Base-by-base conservation (phyloP, 2,329 filamentous ascomycete genomes). In the Sporothrix brunneoviolacea region DNA sequence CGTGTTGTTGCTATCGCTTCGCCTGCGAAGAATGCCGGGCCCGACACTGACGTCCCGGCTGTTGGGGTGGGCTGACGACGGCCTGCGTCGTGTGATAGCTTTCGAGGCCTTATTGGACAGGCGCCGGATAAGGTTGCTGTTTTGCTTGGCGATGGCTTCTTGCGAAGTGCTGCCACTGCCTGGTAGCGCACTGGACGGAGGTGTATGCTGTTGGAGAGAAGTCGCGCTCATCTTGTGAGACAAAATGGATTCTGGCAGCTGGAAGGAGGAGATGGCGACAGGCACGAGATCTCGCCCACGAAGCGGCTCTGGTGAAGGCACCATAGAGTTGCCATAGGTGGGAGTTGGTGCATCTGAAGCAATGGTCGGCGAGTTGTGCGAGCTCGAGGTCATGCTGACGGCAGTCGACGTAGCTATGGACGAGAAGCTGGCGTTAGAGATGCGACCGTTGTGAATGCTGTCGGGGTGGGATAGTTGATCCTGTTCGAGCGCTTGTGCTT, bases 31-130 rank as follows among this genome's bases (percentile, higher is more conserved):
- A 47, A 95, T 86, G 50, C 90, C 86, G 2, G 93, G 93, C 0
- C 93, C 93, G 22, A 90, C 84, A 63, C 91, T 96, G 55, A 87
- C 84, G 62, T 96, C 90, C 37, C 91, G 83, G 64, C 85, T 88
- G 54, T 83, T 82, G 18, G 86, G 80, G 39, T 86, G 79, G 1
- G 84, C 84, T 3, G 88, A 90, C 15, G 88, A 94, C 55, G 86
- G 84, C 54, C 91, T 79, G 55, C 90, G 82, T 54, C 84, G 77
- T 35, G 68, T 69, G 64, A 82, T 65, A 74, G 84, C 69, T 76
- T 83, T 66, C 80, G 84, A 82, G 6, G 90, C 88, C 55, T 85
- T 83, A 59, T 86, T 88, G 28, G 93, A 97, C 19, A 96, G 72
- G 55, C 91, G 81, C 55, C 93, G 83, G 58, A 97, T 94, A 51